Evolutionary conservation across 2,329 filamentous ascomycete genomes (phyloP).

Genomic region (Sclerotinia subarctica): DNA sequence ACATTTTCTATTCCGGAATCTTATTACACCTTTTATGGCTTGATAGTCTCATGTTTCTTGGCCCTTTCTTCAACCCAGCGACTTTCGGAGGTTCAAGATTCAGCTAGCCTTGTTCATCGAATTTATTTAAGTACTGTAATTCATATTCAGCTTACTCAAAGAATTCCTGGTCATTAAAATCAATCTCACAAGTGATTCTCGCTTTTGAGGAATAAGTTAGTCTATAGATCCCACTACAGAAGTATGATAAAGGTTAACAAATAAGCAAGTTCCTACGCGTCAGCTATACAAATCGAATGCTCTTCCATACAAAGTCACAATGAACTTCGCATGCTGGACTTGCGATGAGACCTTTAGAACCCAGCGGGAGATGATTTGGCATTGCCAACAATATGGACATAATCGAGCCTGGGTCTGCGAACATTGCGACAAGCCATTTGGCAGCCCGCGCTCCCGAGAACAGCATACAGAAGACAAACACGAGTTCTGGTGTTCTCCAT

Average conservation of each 20-base stretch:
- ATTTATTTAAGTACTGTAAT: not conserved
- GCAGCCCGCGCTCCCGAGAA: not conserved
- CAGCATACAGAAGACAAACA: not conserved
- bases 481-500: not conserved
- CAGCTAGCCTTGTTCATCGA: not conserved
- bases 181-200: not conserved
- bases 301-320: not conserved
- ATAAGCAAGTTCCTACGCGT: not conserved
- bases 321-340: not conserved
- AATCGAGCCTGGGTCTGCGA: not conserved
- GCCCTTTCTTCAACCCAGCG: not conserved
- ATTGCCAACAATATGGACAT: not conserved
- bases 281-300: too few relatives aligned
- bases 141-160: not conserved
- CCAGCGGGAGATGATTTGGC: not conserved
- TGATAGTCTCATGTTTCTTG: not conserved
- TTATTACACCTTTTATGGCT: not conserved
- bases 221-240: too few relatives aligned
- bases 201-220: not conserved
- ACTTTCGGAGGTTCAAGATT: not conserved
- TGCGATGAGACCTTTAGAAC: not conserved
- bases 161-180: not conserved
- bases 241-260: not conserved
- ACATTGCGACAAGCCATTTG: not conserved
- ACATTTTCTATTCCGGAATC: not conserved